phyloP scores from a whole-genome alignment of 75 land plant species.

The Isoetes taiwanensis region DNA sequence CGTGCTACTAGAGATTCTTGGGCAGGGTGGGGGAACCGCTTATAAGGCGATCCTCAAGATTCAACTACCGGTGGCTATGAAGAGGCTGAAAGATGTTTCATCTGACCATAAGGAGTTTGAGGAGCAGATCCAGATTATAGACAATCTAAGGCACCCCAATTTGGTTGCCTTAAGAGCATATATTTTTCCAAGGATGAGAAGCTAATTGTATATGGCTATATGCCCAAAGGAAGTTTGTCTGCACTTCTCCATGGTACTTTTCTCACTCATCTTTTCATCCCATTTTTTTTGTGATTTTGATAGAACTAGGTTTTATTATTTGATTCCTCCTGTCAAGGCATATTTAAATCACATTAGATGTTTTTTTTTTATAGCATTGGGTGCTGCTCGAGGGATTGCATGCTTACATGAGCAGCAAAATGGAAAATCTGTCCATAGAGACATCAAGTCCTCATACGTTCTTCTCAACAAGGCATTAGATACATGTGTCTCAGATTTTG shows the following conservation, averaged over 20 bases:
- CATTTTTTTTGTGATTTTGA: too few relatives aligned
- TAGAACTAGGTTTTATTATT: too few relatives aligned
- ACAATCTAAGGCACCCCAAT: background rate
- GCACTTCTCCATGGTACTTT: conserved; percentile 5
- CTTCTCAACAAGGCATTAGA: conserved; percentile 32
- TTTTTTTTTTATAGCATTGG: conserved; percentile 33
- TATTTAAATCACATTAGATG: too few relatives aligned
- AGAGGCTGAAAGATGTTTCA: conserved; percentile 48
- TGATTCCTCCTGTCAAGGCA: too few relatives aligned
- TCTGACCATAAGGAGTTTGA: conserved; percentile 16
- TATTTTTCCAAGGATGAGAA: conserved; percentile 6
- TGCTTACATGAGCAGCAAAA: conserved; percentile 33
- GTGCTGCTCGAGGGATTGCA: conserved; percentile 36
- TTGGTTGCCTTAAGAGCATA: background rate
- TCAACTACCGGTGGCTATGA: conserved; percentile 43
- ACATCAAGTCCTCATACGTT: conserved; percentile 44
- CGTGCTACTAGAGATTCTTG: conserved; percentile 58
- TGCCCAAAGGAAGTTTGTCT: background rate
- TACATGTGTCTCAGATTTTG: conserved; percentile 50
- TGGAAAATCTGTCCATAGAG: conserved; percentile 33
- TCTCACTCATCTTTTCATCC: too few relatives aligned
- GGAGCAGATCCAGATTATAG: background rate
- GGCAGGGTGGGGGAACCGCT: conserved; percentile 56
- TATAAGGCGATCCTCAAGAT: conserved; percentile 50
- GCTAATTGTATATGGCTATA: background rate